Percentiles rank a stretch among this genome's conserved stretches.
These are phyloP conservation scores for Pyricularia grisea DNA, from an alignment of 2,329 filamentous ascomycete species.

Conservation along the genomic window DNA sequence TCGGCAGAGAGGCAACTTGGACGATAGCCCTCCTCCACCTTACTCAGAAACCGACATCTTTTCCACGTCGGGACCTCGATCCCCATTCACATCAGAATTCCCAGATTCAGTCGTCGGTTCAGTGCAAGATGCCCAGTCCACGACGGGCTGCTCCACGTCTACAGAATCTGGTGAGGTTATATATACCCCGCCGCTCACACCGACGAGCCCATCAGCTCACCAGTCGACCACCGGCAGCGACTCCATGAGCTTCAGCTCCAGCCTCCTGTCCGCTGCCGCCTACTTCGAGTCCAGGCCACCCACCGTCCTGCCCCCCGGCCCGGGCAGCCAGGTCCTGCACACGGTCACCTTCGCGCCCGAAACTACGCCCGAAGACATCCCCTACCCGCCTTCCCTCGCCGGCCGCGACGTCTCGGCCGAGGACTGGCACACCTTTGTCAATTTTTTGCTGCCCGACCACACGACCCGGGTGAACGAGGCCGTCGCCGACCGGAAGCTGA, in stretches of 20 bases:
- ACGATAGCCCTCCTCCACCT: constrained; percentile 41
- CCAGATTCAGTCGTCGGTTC: constrained; percentile 13
- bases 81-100: constrained; percentile 13
- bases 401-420: constrained; percentile 35
- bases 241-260: constrained; percentile 11
- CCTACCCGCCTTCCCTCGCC: constrained; percentile 28
- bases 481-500: constrained; percentile 38
- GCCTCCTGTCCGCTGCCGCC: constrained; percentile 23
- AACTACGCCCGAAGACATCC: constrained; percentile 32
- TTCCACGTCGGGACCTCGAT: constrained; percentile 27
- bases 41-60: constrained; percentile 50
- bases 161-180: constrained; percentile 35
- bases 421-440: constrained; percentile 52
- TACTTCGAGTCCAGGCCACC: constrained; percentile 39
- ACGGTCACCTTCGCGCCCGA: constrained; percentile 22
- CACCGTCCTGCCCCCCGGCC: not conserved
- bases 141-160: constrained; percentile 22
- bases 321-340: constrained; percentile 18
- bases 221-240: constrained; percentile 18
- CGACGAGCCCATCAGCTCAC: constrained; percentile 20
- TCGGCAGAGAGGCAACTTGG: constrained; percentile 3
- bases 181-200: constrained; percentile 42
- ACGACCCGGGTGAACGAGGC: constrained; percentile 32
- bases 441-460: constrained; percentile 43
- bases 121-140: constrained; percentile 22